Conservation (phyloP, 768 basidiomycete species). For the Lactifluus subvellereus region DNA sequence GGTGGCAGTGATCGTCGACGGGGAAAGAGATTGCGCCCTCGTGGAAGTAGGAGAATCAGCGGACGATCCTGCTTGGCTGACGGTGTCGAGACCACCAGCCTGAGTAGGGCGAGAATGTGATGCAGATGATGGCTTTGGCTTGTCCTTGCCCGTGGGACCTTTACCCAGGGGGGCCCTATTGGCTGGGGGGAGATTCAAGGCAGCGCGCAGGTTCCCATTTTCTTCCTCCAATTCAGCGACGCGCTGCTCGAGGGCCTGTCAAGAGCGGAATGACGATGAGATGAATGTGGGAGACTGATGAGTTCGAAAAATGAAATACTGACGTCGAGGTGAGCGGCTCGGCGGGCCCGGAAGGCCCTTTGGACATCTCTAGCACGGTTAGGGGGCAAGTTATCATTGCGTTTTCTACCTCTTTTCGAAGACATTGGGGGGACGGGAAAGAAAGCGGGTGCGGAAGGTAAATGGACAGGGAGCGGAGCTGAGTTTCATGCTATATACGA, state of each 20-base stretch:
- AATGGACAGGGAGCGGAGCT: conserved; percentile 32
- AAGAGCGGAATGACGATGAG: conserved; percentile 27
- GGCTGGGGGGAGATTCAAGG: conserved; percentile 68
- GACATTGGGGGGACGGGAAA: conserved; percentile 45
- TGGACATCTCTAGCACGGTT: conserved; percentile 86
- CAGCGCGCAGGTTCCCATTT: conserved; percentile 65
- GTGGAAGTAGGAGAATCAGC: conserved; percentile 39
- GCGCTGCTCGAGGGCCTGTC: conserved; percentile 72
- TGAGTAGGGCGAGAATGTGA: conserved; percentile 10
- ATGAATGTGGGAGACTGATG: conserved; percentile 28
- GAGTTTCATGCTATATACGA: conserved; percentile 27
- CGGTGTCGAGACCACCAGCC: conserved; percentile 18
- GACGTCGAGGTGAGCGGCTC: conserved; percentile 83
- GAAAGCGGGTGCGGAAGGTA: conserved; percentile 30
- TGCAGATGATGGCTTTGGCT: conserved; percentile 40
- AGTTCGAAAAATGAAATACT: conserved; percentile 27
- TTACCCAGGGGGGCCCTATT: conserved; percentile 68
- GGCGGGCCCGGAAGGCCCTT: conserved; percentile 80
- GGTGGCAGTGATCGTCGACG: conserved; percentile 47
- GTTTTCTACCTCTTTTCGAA: conserved; percentile 81
- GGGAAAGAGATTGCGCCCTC: conserved; percentile 58
- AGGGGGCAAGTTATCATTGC: conserved; percentile 74
- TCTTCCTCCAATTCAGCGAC: conserved; percentile 82
- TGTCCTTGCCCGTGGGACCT: conserved; percentile 86
- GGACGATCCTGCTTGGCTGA: conserved; percentile 24